A percentile compares a stretch with the other conserved stretches of the same genome.
Evolutionary conservation across 768 basidiomycete genomes (phyloP).

Genomic region (Tulasnella sp.): DNA sequence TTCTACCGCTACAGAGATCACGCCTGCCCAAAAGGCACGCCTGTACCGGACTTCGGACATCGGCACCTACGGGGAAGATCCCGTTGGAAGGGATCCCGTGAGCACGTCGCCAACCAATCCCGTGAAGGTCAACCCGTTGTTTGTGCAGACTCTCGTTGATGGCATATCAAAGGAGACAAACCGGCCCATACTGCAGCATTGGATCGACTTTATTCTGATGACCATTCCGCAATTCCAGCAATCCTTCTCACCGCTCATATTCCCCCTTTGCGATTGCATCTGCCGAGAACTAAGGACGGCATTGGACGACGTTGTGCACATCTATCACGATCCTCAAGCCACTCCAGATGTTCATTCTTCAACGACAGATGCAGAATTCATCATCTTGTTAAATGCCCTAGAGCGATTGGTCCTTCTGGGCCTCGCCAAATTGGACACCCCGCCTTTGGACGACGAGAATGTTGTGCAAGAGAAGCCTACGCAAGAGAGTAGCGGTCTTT

Average conservation of each 20-base stretch:
- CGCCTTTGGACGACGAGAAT: slow-evolving; percentile 45
- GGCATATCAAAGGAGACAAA: slow-evolving; percentile 60
- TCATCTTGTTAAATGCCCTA: slow-evolving; percentile 70
- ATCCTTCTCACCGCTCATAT: slow-evolving; percentile 48
- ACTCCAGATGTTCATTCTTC: slow-evolving; percentile 31
- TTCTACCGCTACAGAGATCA: slow-evolving; percentile 20
- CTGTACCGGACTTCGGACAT: background rate
- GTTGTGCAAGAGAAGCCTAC: slow-evolving; percentile 37
- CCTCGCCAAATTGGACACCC: slow-evolving; percentile 37
- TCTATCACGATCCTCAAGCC: slow-evolving; percentile 31
- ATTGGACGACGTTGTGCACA: slow-evolving; percentile 42
- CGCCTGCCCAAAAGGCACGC: background rate
- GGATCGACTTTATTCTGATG: slow-evolving; percentile 93
- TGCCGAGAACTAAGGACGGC: slow-evolving; percentile 52
- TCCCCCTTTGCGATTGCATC: slow-evolving; percentile 67
- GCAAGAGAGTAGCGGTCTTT: slow-evolving; percentile 48
- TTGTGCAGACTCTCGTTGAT: slow-evolving; percentile 68
- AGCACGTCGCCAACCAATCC: background rate
- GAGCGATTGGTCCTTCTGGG: slow-evolving; percentile 72
- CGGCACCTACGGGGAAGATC: background rate
- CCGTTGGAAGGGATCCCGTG: slow-evolving; percentile 11
- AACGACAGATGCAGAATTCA: slow-evolving; percentile 67
- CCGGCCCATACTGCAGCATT: slow-evolving; percentile 77
- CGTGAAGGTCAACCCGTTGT: slow-evolving; percentile 48
- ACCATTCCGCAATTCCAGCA: slow-evolving; percentile 77